Percentiles rank a stretch among this genome's conserved stretches.
Conservation (phyloP, 495 filamentous ascomycete genomes). For the Glarea lozoyensis region DNA sequence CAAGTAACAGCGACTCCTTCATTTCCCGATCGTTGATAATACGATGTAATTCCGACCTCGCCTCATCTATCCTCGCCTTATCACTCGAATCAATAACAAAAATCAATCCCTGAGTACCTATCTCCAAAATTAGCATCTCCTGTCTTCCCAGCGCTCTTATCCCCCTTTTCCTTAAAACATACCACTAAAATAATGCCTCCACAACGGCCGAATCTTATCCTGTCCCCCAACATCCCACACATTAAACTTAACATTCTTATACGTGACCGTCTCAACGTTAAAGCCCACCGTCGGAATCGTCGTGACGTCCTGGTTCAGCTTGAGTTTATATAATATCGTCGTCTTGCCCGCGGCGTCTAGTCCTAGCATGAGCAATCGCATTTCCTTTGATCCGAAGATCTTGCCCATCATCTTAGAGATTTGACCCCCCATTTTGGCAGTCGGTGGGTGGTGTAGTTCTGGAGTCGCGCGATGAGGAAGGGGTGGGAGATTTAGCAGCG, state of each 20-base stretch:
- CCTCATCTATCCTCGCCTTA: slow-evolving; percentile 78
- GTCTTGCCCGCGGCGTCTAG: slow-evolving; percentile 98
- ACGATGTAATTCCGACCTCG: slow-evolving; percentile 78
- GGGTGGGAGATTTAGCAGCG: background rate
- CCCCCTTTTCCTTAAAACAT: slow-evolving; percentile 23
- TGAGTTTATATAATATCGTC: slow-evolving; percentile 99
- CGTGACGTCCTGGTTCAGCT: slow-evolving; percentile 94
- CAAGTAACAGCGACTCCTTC: slow-evolving; percentile 88
- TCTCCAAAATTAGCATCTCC: slow-evolving; percentile 1
- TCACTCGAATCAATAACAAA: slow-evolving; percentile 96
- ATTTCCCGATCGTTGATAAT: slow-evolving; percentile 98
- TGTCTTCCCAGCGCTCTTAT: background rate
- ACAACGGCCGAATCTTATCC: slow-evolving; percentile 96
- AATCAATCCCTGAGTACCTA: slow-evolving; percentile 91
- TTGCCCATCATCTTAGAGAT: slow-evolving; percentile 89
- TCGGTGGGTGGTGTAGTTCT: no score
- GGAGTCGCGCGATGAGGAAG: no score
- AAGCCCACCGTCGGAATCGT: slow-evolving; percentile 99
- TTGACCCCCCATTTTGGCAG: slow-evolving; percentile 63
- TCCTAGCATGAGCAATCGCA: slow-evolving; percentile 95
- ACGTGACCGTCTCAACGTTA: slow-evolving; percentile 98
- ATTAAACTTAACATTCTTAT: slow-evolving; percentile 99
- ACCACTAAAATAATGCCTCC: slow-evolving; percentile 98
- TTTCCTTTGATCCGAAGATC: slow-evolving; percentile 98
- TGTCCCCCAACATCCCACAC: slow-evolving; percentile 99